Conservation (phyloP, 305 asterid species). For the Ajuga reptans region DNA sequence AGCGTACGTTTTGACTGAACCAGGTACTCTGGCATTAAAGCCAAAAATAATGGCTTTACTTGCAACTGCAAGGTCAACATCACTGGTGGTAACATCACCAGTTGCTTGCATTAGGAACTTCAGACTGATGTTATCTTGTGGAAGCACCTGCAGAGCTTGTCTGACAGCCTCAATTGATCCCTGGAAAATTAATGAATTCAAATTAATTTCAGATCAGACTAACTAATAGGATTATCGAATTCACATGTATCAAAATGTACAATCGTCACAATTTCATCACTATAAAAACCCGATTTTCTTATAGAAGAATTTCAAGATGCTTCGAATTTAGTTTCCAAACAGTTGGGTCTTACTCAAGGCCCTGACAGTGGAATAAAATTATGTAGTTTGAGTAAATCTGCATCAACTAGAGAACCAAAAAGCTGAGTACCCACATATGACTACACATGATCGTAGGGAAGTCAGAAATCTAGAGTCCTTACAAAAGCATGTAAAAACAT, state of each 20-base stretch:
- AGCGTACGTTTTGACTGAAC: slow-evolving; percentile 77
- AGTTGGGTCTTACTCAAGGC: background rate
- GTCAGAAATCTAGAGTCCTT: background rate
- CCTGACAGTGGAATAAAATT: background rate
- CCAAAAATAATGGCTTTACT: slow-evolving; percentile 83
- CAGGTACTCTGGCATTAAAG: slow-evolving; percentile 74
- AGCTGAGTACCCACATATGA: background rate
- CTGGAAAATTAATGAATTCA: slow-evolving; percentile 34
- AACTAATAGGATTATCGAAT: background rate
- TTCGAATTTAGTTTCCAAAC: background rate
- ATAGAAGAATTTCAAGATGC: slow-evolving; percentile 4
- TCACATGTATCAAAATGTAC: background rate
- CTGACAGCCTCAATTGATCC: slow-evolving; percentile 88
- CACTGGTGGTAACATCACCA: slow-evolving; percentile 84
- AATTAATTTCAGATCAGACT: slow-evolving; percentile 15
- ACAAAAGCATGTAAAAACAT: background rate
- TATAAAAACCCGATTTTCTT: background rate
- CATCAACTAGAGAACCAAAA: background rate
- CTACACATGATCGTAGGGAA: background rate
- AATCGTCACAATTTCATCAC: background rate
- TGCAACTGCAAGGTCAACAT: slow-evolving; percentile 91
- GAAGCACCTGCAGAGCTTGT: slow-evolving; percentile 91
- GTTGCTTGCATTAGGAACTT: slow-evolving; percentile 87
- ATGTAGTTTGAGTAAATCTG: background rate
- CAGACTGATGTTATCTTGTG: slow-evolving; percentile 81